Evolutionary conservation across 768 basidiomycete genomes (phyloP), one percentile per base, ranked within the genome.

Genomic region (Pisolithus albus): DNA sequence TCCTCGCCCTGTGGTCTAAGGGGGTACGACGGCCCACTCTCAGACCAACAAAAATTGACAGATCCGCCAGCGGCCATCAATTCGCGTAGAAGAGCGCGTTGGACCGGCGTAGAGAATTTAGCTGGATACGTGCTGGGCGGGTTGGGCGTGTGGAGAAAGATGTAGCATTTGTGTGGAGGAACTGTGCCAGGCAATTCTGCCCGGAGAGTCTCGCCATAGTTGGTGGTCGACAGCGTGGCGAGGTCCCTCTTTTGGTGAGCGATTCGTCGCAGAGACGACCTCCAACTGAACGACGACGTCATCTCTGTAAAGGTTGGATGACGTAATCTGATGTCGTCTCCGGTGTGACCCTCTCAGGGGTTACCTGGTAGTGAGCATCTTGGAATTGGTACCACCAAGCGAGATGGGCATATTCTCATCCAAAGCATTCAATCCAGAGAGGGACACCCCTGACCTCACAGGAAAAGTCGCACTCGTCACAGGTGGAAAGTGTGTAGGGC

Each of bases 21-120:
- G 48, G 13, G 59, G 45, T 38, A 58, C 54, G n/a, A 47, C 49
- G 7, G 56, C 54, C 38, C 64, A 59, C 16, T 54, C 15, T 64
- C 66, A 21, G 72, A 67, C 79, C 79, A 85, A 16, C 78, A 72
- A 59, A 83, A 81, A 63, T 86, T 87, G 55, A 83, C 79, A 2
- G 76, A 53, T 5, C 76, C 82, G 7, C 80, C 79, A 73, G 73
- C 79, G 59, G 70, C 67, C 30, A 63, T 58, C 7, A 70, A 69
- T 18, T 68, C 68, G 9, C 75, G 62, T 50, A 75, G 74, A 36
- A 87, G 67, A 9, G 70, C 74, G 16, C 75, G 72, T 40, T 81
- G 78, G 1, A 86, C 53, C 2, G 75, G 68, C 0, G 82, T 78
- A 2, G 72, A 64, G 26, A 74, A 62, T 19, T 72, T 72, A 30